Evolutionary conservation across 1,284 basidiomycete species (phyloP), one percentile per base, ranked within the genome.

Genomic region (Microbotryomycetes sp.): DNA sequence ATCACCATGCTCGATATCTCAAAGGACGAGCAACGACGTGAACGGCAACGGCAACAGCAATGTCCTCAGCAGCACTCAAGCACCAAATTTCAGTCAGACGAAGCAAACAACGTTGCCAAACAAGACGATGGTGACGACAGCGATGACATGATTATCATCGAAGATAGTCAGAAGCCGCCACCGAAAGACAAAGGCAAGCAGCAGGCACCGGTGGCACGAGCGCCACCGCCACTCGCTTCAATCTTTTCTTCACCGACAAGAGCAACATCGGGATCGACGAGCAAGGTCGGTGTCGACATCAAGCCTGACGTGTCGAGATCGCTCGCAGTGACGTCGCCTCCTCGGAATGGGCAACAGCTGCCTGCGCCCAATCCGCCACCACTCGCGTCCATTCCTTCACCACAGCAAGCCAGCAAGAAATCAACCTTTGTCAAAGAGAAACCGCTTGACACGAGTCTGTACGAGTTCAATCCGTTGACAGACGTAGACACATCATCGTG

Each of bases 391-490:
- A n/a, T 26, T 12, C 50, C 19, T 19, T 30, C 50, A 52, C 47
- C 19, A 14, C 22, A 42, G 23, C 19, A 46, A 4, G 15, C 32
- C 5, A 16, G 5, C 32, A 23, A 46, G 15, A 16, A 26, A 6
- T 6, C 30, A 48, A 52, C 36, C 9, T 7, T 28, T 16, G 19
- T 30, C n/a, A 15, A 48, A 5, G 28, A 49, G 6, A 56, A 58
- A 22, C 58, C 71, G 3, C 70, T 77, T 31, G 68, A 70, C 36
- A 69, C 72, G 15, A 73, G 76, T 50, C 70, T 75, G 46, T 74
- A 75, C 60, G 62, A 55, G 7, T 77, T 77, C 61, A 65, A 71
- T 16, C 73, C 74, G 1, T 69, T 31, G 2, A 48, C n/a, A 12
- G 66, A 70, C 57, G 57, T 71, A 49, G 45, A 65, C n/a, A 58